Base-by-base conservation (phyloP, 768 basidiomycete genomes). In the Mycena crocata region DNA sequence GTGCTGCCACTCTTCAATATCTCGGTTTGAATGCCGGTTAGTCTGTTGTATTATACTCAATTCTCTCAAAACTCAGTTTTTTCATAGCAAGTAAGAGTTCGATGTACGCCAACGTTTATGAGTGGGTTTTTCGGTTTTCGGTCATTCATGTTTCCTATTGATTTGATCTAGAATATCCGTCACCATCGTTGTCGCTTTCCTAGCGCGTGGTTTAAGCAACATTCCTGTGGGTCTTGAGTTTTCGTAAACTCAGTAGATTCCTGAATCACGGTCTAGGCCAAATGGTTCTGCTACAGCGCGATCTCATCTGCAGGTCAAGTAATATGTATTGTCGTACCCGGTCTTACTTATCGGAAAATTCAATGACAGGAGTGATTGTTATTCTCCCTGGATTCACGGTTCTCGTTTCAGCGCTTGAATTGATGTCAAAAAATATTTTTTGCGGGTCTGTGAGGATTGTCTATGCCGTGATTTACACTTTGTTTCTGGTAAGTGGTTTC, bases 61-160 rank as follows among this genome's bases (percentile, higher is more conserved):
- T 56, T 37, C n/a, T 26, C n/a, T 31, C 21, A 30, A 42, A 7
- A 17, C 32, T 50, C 40, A 30, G 13, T 32, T 42, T 17, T 56
- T 30, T 54, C n/a, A 14, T 23, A 12, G 94, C 95, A 5, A 87
- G 90, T 70, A 94, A 93, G 79, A 95, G 92, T 71, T 86, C 93
- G 1, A 91, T 94, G 80, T 96, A 95, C 78, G 94, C 94, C n/a
- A 96, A 95, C 73, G 94, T 96, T 62, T 97, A 96, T 73, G 95
- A 97, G 95, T 96, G 76, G 77, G 94, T 83, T 26, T 7, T 34
- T 48, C 39, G 39, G 40, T 55, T 50, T 52, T 55, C 9, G 3
- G n/a, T n/a, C 26, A 59, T 26, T 44, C 8, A 24, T 54, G 40
- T 62, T 13, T 59, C 24, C 19, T 37, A 19, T 30, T 10, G 13